Base-by-base conservation (phyloP, 2,329 filamentous ascomycete species). In the Cordyceps tenuipes region DNA sequence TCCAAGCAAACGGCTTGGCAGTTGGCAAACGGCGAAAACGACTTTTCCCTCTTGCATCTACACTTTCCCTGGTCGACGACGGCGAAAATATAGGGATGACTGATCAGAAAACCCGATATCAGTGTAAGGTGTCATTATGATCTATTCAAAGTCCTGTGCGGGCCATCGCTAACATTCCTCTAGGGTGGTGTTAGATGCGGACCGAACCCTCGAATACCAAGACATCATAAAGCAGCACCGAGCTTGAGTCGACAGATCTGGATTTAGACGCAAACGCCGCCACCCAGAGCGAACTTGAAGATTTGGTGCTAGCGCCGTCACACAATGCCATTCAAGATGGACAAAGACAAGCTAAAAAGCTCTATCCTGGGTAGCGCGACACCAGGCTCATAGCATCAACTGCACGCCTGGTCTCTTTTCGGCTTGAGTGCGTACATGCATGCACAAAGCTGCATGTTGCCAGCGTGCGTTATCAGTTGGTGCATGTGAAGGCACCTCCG, bases 1-100 rank as follows among this genome's bases (percentile, higher is more conserved):
- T 57, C 55, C 55, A 57, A 12, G 44, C 55, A 34, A 36, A 41
- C 55, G 21, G 34, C 21, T n/a, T 49, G 55, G 34, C 55, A 49
- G 31, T 19, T 26, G 46, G 46, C 55, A 57, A 34, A 15, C 21
- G 44, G n/a, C 43, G n/a, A 48, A 12, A 5, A n/a, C 5, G 19
- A 10, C n/a, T 57, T 48, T 12, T 19, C 41, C 23, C 44, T 56
- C 43, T 7, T 49, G 21, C 55, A 57, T 50, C 55, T 7, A 49
- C 46, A 15, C 34, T 49, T 29, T 29, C 13, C 19, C 46, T 5
- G 41, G 17, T 43, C 8, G 13, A 39, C 36, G 19, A 19, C n/a
- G 3, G n/a, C 23, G 19, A 26, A 54, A 21, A 26, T 17, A 19
- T 9, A 36, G 36, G 8, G n/a, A 56, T 19, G n/a, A 46, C 10